Conservation (phyloP, 140 eudicot genomes). For the Erigeron philadelphicus region DNA sequence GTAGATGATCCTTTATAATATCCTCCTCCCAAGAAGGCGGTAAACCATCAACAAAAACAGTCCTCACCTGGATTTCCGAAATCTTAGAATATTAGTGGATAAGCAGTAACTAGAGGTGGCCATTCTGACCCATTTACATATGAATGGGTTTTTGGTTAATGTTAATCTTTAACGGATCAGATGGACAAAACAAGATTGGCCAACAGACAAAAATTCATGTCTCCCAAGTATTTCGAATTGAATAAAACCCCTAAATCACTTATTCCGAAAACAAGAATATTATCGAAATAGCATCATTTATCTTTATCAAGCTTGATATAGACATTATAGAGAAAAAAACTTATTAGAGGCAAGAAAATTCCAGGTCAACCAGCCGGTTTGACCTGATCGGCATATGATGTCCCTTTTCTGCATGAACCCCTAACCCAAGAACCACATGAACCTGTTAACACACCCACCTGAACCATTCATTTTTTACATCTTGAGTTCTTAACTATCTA, state of each 20-base stretch:
- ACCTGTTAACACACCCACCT: neutral
- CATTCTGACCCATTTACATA: too few species aligned
- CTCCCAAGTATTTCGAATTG: neutral
- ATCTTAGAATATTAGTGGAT: neutral
- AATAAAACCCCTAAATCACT: neutral
- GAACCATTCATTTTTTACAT: neutral
- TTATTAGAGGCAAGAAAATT: neutral
- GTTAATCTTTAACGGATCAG: neutral
- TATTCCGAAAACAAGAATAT: neutral
- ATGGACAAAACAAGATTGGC: neutral
- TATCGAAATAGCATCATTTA: neutral
- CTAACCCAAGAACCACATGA: neutral
- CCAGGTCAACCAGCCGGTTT: neutral
- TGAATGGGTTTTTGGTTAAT: neutral
- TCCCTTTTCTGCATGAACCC: neutral
- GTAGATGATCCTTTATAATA: constrained; percentile 46
- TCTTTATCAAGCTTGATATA: too few species aligned
- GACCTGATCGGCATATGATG: too few species aligned
- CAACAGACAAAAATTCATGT: neutral
- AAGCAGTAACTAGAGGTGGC: too few species aligned
- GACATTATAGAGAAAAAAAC: neutral
- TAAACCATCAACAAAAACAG: constrained; percentile 55
- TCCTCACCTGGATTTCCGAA: constrained; percentile 39
- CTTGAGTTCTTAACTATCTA: neutral
- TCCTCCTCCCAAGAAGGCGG: constrained; percentile 60